These are phyloP conservation scores for Solanum corneliomulleri DNA, from an alignment of 257 asterid species.

Conservation along the genomic window DNA sequence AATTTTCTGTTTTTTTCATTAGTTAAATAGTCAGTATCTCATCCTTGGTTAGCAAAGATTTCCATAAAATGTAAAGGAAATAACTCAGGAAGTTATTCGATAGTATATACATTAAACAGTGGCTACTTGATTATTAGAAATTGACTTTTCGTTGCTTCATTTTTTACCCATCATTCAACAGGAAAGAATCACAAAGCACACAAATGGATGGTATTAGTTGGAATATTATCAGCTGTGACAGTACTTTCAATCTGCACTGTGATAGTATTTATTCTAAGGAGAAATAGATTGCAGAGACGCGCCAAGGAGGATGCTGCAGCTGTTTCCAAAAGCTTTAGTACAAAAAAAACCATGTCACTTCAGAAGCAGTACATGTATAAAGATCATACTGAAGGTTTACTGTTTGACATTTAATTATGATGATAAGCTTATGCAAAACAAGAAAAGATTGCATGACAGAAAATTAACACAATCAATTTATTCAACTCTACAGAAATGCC, in stretches of 20 bases:
- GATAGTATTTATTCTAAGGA: conserved; percentile 30
- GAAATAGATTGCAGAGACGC: conserved; percentile 11
- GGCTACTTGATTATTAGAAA: background rate
- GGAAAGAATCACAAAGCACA: conserved; percentile 12
- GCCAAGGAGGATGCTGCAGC: conserved; percentile 26
- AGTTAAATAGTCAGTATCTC: background rate
- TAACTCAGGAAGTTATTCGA: background rate
- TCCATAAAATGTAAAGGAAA: background rate
- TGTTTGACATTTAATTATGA: background rate
- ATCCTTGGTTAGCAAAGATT: background rate
- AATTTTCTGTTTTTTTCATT: background rate
- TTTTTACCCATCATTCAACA: background rate
- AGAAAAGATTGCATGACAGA: background rate
- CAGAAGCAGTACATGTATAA: conserved; percentile 24
- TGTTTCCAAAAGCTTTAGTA: conserved; percentile 24
- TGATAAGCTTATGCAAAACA: background rate
- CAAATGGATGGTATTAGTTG: conserved; percentile 34
- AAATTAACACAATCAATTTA: background rate
- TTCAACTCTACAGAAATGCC: conserved; percentile 29
- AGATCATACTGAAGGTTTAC: conserved; percentile 40
- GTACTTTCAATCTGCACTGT: conserved; percentile 38
- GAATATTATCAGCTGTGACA: conserved; percentile 40
- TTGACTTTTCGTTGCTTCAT: background rate
- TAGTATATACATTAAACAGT: background rate
- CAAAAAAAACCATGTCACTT: conserved; percentile 22